Evolutionary conservation across 2,329 filamentous ascomycete species (phyloP).

Genomic region (Camillea tinctor): DNA sequence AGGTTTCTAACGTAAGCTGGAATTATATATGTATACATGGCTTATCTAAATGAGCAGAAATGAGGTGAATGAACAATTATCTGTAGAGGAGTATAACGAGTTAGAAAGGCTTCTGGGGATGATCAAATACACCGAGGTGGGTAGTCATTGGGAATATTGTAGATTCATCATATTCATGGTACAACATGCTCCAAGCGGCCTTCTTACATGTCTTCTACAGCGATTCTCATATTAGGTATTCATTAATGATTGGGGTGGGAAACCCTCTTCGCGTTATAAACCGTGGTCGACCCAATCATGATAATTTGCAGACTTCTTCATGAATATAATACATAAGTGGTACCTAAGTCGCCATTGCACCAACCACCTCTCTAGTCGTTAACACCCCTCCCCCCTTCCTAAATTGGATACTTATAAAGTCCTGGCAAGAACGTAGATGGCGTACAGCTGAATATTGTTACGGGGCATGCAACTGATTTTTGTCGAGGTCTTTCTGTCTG

Average conservation of each 20-base stretch:
- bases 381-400: too few species aligned
- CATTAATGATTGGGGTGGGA: background rate
- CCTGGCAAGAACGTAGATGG: too few species aligned
- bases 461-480: too few species aligned
- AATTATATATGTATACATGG: too few species aligned
- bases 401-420: too few species aligned
- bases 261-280: conserved; percentile 15
- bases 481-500: too few species aligned
- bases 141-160: conserved; percentile 76
- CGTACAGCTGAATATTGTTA: too few species aligned
- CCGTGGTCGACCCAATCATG: conserved; percentile 58
- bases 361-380: too few species aligned
- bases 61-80: too few species aligned
- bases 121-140: conserved; percentile 69
- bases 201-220: conserved; percentile 63
- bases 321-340: conserved; percentile 73
- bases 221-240: conserved; percentile 31
- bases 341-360: conserved; percentile 63
- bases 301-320: conserved; percentile 63
- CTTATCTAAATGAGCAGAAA: too few species aligned
- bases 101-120: conserved; percentile 47
- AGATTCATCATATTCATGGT: conserved; percentile 73
- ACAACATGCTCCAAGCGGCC: conserved; percentile 72
- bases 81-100: too few species aligned
- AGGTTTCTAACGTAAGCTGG: too few species aligned